Evolutionary conservation across 1,284 basidiomycete species (phyloP).

Genomic region (Rhodotorula sp.): DNA sequence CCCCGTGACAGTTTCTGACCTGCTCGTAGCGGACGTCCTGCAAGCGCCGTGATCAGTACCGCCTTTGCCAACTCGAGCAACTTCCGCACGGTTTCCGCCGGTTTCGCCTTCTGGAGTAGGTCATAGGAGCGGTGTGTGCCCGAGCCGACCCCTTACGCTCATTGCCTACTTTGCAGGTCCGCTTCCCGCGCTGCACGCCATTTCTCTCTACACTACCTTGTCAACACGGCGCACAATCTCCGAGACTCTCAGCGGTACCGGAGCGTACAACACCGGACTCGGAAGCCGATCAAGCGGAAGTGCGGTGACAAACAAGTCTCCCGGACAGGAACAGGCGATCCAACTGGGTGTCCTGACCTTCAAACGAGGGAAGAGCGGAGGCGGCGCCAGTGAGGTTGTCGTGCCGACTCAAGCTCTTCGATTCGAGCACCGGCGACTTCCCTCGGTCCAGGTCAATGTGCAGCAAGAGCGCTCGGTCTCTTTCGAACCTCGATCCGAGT

Average conservation of each 20-base stretch:
- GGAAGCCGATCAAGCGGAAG: background rate
- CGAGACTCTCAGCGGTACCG: background rate
- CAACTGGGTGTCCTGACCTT: background rate
- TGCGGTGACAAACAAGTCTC: background rate
- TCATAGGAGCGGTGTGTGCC: too few relatives aligned
- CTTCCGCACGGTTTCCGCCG: background rate
- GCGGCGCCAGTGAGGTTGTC: too few relatives aligned
- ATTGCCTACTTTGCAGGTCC: slow-evolving; percentile 18
- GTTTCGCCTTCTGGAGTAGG: slow-evolving; percentile 23
- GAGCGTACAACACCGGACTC: background rate
- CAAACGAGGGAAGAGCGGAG: background rate
- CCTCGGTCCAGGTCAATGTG: background rate
- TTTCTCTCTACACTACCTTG: slow-evolving; percentile 30
- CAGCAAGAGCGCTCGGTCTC: background rate
- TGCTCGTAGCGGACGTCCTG: background rate
- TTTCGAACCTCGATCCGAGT: background rate
- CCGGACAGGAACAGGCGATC: background rate
- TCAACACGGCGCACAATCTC: slow-evolving; percentile 1
- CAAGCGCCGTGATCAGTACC: background rate
- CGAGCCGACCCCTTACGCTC: too few relatives aligned
- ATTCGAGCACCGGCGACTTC: background rate
- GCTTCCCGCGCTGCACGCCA: slow-evolving; percentile 27
- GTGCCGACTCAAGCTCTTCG: too few relatives aligned
- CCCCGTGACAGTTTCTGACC: too few relatives aligned
- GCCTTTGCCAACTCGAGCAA: background rate